These are phyloP conservation scores for Ceriops tagal DNA, from an alignment of 345 rosid genomes.

Conservation along the genomic window DNA sequence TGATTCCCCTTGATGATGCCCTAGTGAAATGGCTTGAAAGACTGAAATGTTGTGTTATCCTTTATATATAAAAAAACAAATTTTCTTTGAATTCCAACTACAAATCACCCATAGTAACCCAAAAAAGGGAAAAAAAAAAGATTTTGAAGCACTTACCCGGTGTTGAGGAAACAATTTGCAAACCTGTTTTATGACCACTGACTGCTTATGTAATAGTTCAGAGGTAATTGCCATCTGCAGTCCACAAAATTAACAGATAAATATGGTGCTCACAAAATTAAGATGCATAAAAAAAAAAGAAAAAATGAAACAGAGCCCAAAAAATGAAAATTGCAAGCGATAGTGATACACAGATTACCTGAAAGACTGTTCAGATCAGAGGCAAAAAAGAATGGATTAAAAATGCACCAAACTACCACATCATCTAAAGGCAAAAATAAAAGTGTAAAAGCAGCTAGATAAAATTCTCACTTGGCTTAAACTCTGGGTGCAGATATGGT, in stretches of 20 bases:
- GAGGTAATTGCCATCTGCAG: conserved; percentile 86
- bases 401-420: no score
- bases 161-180: conserved; percentile 88
- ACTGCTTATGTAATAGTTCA: conserved; percentile 85
- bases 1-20: no score
- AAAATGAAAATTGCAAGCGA: neutral
- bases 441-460: neutral
- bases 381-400: no score
- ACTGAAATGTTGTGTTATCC: no score
- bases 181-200: conserved; percentile 77
- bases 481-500: conserved; percentile 64
- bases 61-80: no score
- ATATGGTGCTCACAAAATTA: neutral
- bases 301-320: neutral
- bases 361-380: neutral
- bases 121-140: no score
- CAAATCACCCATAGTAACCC: no score
- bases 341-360: neutral
- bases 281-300: neutral
- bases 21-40: no score
- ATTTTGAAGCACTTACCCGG: conserved; percentile 45
- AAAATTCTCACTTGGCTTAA: conserved; percentile 66
- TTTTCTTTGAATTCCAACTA: no score
- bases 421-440: neutral
- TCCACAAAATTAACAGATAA: conserved; percentile 10